A percentile compares a stretch with the other conserved stretches of the same genome.
phyloP scores from a whole-genome alignment of 139 green algal species.

The Edaphochlamys debaryana region DNA sequence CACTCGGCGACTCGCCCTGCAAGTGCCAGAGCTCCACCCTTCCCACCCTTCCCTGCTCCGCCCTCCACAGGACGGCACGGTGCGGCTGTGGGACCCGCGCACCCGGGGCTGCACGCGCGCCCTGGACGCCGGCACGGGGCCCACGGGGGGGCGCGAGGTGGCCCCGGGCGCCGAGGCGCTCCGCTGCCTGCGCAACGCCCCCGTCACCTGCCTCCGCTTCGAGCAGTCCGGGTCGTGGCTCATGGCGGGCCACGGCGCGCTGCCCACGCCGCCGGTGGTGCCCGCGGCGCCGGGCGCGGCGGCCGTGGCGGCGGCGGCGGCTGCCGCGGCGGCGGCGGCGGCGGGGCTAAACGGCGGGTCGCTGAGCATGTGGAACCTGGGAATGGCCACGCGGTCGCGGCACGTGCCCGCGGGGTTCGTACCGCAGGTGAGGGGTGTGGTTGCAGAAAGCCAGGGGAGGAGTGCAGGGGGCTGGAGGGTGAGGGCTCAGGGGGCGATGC shows the following conservation, averaged over 20 bases:
- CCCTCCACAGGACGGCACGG: slow-evolving; percentile 35
- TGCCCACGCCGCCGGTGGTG: too few species aligned
- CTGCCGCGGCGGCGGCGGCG: not conserved
- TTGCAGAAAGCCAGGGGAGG: too few species aligned
- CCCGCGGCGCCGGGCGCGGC: too few species aligned
- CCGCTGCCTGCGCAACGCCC: slow-evolving; percentile 14
- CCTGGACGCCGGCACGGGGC: slow-evolving; percentile 1
- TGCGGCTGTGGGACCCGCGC: slow-evolving; percentile 30
- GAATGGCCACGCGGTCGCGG: not conserved
- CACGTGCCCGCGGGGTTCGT: not conserved
- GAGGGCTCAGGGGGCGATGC: too few species aligned
- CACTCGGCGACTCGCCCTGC: too few species aligned
- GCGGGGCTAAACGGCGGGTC: not conserved
- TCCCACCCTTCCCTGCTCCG: too few species aligned
- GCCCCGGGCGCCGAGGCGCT: not conserved
- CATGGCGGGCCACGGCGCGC: slow-evolving; percentile 16
- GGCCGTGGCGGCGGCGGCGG: not conserved
- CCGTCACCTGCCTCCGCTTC: slow-evolving; percentile 31
- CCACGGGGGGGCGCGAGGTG: too few species aligned
- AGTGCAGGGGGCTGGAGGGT: too few species aligned
- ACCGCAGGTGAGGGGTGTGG: slow-evolving; percentile 26
- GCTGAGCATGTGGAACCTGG: slow-evolving; percentile 37
- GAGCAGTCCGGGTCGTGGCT: slow-evolving; percentile 36
- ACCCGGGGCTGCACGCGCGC: not conserved
- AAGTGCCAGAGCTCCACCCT: too few species aligned